Conservation (phyloP, 441 rosid genomes). For the Lagerstroemia fauriei region DNA sequence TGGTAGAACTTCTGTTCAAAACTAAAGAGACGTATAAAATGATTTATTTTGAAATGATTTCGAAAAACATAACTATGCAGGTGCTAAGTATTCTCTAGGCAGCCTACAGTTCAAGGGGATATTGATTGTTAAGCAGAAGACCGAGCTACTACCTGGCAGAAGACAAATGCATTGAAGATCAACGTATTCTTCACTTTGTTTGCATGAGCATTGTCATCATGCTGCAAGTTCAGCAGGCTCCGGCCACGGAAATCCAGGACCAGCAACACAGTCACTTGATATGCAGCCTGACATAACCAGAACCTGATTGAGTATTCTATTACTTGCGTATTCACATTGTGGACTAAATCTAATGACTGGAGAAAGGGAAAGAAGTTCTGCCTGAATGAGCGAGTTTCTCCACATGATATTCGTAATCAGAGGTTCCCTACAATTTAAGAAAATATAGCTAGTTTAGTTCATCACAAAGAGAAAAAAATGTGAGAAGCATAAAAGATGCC, state of each 20-base stretch:
- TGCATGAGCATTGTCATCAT: constrained; percentile 40
- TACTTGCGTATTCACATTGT: no score
- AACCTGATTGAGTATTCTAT: not conserved
- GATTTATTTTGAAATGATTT: not conserved
- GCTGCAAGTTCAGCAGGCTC: constrained; percentile 55
- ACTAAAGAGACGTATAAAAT: not conserved
- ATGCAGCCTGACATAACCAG: constrained; percentile 48
- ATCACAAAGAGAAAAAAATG: no score
- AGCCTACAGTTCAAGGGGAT: no score
- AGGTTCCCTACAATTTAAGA: constrained; percentile 62
- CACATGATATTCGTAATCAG: constrained; percentile 93
- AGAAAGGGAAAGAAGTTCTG: not conserved
- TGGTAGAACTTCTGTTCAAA: no score
- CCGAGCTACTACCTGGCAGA: constrained; percentile 47
- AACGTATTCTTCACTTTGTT: constrained; percentile 74
- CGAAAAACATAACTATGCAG: not conserved
- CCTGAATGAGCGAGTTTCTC: constrained; percentile 91
- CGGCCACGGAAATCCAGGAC: constrained; percentile 71
- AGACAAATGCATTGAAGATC: constrained; percentile 90
- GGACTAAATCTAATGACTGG: not conserved
- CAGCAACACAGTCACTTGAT: constrained; percentile 78
- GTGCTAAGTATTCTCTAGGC: not conserved
- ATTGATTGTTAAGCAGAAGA: not conserved
- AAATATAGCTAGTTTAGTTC: not conserved
- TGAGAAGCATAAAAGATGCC: no score